phyloP scores from a whole-genome alignment of 2,329 filamentous ascomycete species.

The Fusarium keratoplasticum region DNA sequence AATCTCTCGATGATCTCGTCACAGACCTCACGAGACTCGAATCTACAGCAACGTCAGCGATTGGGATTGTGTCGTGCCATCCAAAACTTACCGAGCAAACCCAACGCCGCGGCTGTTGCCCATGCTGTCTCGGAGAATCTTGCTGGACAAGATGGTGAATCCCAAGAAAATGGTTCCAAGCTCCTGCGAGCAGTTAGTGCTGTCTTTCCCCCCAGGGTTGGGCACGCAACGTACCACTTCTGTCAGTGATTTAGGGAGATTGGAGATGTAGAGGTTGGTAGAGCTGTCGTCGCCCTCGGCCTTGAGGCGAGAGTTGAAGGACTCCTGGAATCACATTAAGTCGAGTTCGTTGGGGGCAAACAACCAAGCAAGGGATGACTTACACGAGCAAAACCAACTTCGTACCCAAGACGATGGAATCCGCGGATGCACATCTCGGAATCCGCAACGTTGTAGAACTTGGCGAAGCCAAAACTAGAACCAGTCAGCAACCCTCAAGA shows the following conservation, averaged over 20 bases:
- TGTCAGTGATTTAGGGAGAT: conserved; percentile 90
- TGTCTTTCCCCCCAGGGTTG: not conserved
- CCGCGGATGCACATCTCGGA: conserved; percentile 97
- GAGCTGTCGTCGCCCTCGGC: conserved; percentile 90
- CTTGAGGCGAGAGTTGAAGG: conserved; percentile 98
- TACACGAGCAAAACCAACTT: conserved; percentile 96
- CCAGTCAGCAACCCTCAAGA: conserved; percentile 15
- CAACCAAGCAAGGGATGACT: conserved; percentile 51
- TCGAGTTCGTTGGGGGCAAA: not conserved
- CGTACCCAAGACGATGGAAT: conserved; percentile 94
- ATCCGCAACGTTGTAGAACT: conserved; percentile 87
- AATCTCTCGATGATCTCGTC: conserved; percentile 89
- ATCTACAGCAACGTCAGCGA: conserved; percentile 66
- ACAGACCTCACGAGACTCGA: conserved; percentile 88
- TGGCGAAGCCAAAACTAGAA: conserved; percentile 93
- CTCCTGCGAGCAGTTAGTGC: conserved; percentile 62
- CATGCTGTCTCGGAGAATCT: conserved; percentile 91
- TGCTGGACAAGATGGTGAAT: conserved; percentile 89
- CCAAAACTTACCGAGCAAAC: conserved; percentile 82
- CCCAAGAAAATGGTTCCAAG: conserved; percentile 82
- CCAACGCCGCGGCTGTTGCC: conserved; percentile 97
- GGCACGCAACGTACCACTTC: conserved; percentile 75
- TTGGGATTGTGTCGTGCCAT: not conserved
- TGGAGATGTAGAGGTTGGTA: conserved; percentile 98
- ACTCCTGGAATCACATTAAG: conserved; percentile 72